These are phyloP conservation scores for Malus hybrid DNA, from an alignment of 331 rosid species.

Conservation along the genomic window DNA sequence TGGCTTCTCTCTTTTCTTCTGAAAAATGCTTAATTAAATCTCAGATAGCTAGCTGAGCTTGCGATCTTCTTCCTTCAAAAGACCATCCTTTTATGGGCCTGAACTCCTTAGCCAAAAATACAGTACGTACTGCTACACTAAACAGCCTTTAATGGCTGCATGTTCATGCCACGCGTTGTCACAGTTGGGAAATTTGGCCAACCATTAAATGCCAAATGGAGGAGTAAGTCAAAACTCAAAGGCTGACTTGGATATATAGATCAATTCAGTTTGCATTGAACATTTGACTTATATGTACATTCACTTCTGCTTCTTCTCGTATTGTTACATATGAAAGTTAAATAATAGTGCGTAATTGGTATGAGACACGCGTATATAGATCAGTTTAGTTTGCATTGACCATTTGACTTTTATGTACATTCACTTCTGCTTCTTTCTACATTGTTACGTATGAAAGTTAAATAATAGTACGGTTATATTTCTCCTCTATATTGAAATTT, in stretches of 20 bases:
- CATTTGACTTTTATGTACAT: neutral
- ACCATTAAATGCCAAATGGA: slow-evolving; percentile 25
- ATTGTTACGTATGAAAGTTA: too few relatives aligned
- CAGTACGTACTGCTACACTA: neutral
- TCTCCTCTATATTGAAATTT: too few relatives aligned
- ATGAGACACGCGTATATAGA: neutral
- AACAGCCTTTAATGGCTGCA: slow-evolving; percentile 31
- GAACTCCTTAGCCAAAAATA: slow-evolving; percentile 3
- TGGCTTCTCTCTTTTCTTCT: neutral
- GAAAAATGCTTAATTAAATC: neutral
- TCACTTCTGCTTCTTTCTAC: too few relatives aligned
- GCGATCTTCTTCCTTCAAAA: neutral
- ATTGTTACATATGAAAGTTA: too few relatives aligned
- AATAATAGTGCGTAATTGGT: too few relatives aligned
- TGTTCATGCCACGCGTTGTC: slow-evolving; percentile 30
- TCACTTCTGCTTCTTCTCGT: too few relatives aligned
- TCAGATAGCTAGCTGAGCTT: slow-evolving; percentile 1
- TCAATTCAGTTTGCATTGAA: neutral
- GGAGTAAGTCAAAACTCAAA: slow-evolving; percentile 14
- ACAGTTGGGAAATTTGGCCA: slow-evolving; percentile 37
- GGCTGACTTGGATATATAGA: neutral
- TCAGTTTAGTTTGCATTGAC: neutral
- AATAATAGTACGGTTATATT: too few relatives aligned
- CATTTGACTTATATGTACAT: neutral
- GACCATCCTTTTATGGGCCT: slow-evolving; percentile 33